Evolutionary conservation across 371 early-diverging fungal species (phyloP).

Genomic region (Mortierella sp.): DNA sequence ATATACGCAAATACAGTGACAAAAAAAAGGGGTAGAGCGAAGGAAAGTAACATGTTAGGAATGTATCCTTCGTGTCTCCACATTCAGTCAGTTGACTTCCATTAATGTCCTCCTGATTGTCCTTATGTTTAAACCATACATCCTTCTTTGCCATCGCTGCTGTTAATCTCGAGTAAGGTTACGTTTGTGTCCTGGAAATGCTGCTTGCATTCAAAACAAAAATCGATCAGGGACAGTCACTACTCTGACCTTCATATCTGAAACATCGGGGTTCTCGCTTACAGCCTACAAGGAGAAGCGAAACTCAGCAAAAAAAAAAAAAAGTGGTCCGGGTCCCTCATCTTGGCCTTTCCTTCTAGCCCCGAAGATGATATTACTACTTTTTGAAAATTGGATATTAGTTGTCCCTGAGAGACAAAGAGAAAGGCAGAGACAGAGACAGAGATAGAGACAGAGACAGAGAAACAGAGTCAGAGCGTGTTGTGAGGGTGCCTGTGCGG

Average conservation of each 20-base stretch:
- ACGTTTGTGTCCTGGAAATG: no score
- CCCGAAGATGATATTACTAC: background rate
- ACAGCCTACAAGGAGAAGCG: background rate
- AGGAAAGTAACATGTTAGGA: no score
- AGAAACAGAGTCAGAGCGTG: background rate
- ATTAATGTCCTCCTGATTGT: background rate
- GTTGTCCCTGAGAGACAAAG: no score
- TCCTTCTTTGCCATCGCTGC: conserved; percentile 51
- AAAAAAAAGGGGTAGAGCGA: no score
- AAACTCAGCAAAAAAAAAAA: background rate
- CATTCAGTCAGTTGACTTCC: background rate
- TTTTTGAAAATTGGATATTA: no score
- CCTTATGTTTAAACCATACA: conserved; percentile 16
- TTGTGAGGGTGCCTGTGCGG: conserved; percentile 1
- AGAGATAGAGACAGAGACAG: background rate
- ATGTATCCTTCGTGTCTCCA: background rate
- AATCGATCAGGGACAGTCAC: no score
- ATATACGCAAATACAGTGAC: background rate
- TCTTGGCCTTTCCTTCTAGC: background rate
- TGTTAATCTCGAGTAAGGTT: no score
- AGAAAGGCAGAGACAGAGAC: background rate
- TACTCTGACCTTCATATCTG: no score
- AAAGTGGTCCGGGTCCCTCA: conserved; percentile 1
- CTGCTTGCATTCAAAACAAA: no score
- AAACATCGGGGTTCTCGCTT: background rate